Evolutionary conservation across 2,329 filamentous ascomycete genomes (phyloP).

Genomic region (Pseudohalonectria lignicola): DNA sequence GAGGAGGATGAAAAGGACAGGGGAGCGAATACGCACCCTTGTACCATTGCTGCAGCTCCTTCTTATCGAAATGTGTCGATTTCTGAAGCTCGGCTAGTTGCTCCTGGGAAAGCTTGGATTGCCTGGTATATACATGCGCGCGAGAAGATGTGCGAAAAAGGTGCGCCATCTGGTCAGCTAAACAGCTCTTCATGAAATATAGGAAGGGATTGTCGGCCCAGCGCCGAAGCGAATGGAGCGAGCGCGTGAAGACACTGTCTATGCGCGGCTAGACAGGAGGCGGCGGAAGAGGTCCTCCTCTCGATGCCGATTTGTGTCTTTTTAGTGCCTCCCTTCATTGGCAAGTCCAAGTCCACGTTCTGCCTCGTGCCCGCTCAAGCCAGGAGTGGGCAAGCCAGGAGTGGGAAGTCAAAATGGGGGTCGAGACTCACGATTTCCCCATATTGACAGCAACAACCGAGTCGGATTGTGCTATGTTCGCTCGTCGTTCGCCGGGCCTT

Average conservation of each 20-base stretch:
- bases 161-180: too few relatives aligned
- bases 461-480: too few relatives aligned
- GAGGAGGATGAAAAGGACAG: constrained; percentile 2
- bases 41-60: constrained; percentile 99
- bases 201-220: too few relatives aligned
- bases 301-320: not conserved
- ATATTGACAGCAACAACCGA: constrained; percentile 17
- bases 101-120: constrained; percentile 95
- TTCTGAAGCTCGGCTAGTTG: constrained; percentile 93
- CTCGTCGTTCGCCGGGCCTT: too few relatives aligned
- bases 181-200: too few relatives aligned
- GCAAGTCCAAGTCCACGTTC: not conserved
- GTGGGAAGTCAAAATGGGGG: constrained; percentile 4
- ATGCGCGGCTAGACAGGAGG: too few relatives aligned
- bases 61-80: constrained; percentile 98
- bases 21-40: constrained; percentile 56
- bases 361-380: not conserved
- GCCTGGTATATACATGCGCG: too few relatives aligned
- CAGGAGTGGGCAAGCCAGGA: too few relatives aligned
- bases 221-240: too few relatives aligned
- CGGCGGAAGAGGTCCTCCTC: too few relatives aligned
- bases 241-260: too few relatives aligned
- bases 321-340: not conserved
- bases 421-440: constrained; percentile 42
- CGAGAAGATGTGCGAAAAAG: not conserved